phyloP scores from a whole-genome alignment of 805 yeast genomes.

The Starmerella stigmatis region DNA sequence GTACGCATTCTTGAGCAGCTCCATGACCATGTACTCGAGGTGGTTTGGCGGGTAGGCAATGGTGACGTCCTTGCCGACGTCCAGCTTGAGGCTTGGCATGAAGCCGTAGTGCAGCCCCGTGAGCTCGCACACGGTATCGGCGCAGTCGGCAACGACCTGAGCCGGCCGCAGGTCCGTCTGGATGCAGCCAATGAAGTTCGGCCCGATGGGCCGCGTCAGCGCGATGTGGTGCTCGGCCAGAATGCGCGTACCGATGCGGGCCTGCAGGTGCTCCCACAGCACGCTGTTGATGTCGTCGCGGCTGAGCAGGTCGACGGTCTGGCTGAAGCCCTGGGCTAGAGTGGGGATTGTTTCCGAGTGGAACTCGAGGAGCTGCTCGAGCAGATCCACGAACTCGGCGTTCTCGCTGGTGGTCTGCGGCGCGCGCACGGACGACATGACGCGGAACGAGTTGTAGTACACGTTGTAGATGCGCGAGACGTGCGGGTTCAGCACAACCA shows the following conservation, averaged over 20 bases:
- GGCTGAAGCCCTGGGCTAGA: constrained; percentile 72
- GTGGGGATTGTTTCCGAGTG: constrained; percentile 80
- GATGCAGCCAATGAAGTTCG: constrained; percentile 51
- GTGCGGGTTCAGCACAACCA: constrained; percentile 77
- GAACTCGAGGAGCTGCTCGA: constrained; percentile 52
- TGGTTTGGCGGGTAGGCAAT: constrained; percentile 84
- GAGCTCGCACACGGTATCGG: constrained; percentile 71
- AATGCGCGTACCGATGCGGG: constrained; percentile 77
- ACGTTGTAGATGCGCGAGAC: constrained; percentile 65
- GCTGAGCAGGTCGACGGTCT: constrained; percentile 39
- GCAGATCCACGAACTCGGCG: constrained; percentile 40
- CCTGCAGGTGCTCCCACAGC: constrained; percentile 65
- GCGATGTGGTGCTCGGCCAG: constrained; percentile 77
- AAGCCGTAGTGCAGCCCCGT: constrained; percentile 76
- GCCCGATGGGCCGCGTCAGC: constrained; percentile 40
- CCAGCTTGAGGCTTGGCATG: constrained; percentile 49
- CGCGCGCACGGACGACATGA: constrained; percentile 36
- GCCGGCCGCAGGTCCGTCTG: constrained; percentile 58
- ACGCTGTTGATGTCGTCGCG: constrained; percentile 47
- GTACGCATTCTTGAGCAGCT: constrained; percentile 74
- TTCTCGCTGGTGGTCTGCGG: constrained; percentile 47
- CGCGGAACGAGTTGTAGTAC: constrained; percentile 59
- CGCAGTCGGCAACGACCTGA: constrained; percentile 50
- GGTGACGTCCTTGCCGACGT: constrained; percentile 44
- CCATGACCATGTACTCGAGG: constrained; percentile 77